phyloP scores from a whole-genome alignment of 805 yeast genomes.

The Maudiozyma bulderi region DNA sequence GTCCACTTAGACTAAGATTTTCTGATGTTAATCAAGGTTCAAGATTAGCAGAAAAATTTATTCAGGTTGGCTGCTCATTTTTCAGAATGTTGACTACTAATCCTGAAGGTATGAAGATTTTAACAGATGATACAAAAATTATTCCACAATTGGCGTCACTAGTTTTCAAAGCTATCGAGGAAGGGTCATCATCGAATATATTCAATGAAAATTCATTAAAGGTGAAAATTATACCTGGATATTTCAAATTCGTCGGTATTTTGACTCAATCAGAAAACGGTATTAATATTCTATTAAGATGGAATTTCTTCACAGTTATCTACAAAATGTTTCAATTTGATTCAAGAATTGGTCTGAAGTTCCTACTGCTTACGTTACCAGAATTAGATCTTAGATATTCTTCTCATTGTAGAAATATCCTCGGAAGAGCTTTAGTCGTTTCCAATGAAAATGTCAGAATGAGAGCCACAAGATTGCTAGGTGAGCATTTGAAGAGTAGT shows the following conservation, averaged over 20 bases:
- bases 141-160: slow-evolving; percentile 85
- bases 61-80: slow-evolving; percentile 67
- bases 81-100: slow-evolving; percentile 54
- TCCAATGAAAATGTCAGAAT: slow-evolving; percentile 43
- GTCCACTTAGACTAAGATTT: slow-evolving; percentile 86
- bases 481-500: slow-evolving; percentile 17
- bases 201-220: slow-evolving; percentile 52
- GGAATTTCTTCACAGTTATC: slow-evolving; percentile 78
- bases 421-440: slow-evolving; percentile 54
- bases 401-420: slow-evolving; percentile 58
- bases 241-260: slow-evolving; percentile 68
- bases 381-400: slow-evolving; percentile 51
- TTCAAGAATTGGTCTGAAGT: slow-evolving; percentile 41
- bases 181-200: slow-evolving; percentile 48
- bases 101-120: slow-evolving; percentile 55
- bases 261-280: slow-evolving; percentile 56
- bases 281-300: slow-evolving; percentile 55
- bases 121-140: slow-evolving; percentile 58
- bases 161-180: slow-evolving; percentile 38
- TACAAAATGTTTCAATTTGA: slow-evolving; percentile 56
- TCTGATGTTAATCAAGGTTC: slow-evolving; percentile 40
- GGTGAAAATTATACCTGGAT: slow-evolving; percentile 63
- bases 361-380: slow-evolving; percentile 48
- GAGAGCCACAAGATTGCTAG: slow-evolving; percentile 48
- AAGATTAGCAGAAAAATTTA: slow-evolving; percentile 45